Percentiles rank a stretch among this genome's conserved stretches.
Evolutionary conservation across 768 basidiomycete genomes (phyloP).

Genomic region (Leccinum pellstonianum): DNA sequence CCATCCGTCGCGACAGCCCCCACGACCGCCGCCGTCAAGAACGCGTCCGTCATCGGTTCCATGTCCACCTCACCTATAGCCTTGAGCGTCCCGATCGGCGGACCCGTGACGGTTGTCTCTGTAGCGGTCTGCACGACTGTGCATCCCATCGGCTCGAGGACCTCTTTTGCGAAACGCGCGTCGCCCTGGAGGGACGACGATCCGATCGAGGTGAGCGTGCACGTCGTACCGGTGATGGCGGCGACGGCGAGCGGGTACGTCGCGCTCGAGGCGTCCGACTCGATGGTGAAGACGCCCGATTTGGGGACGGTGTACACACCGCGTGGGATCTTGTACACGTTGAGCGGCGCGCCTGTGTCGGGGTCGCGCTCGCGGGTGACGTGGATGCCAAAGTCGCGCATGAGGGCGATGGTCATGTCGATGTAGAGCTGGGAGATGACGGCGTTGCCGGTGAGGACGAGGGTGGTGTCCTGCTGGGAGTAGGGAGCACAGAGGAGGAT

Average conservation of each 20-base stretch:
- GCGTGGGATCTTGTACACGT: constrained; percentile 87
- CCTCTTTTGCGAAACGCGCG: too few species aligned
- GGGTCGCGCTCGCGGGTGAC: constrained; percentile 68
- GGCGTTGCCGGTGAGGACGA: constrained; percentile 89
- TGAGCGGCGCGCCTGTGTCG: constrained; percentile 57
- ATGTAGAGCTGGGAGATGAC: constrained; percentile 99
- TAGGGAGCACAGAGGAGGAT: constrained; percentile 97
- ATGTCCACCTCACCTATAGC: constrained; percentile 70
- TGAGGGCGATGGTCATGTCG: constrained; percentile 99
- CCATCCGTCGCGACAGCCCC: constrained; percentile 78
- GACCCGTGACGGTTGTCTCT: constrained; percentile 90
- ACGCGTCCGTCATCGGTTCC: constrained; percentile 99
- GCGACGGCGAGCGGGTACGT: constrained; percentile 98
- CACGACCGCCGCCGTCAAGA: constrained; percentile 90
- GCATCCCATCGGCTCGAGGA: too few species aligned
- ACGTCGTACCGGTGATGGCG: constrained; percentile 94
- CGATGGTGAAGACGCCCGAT: constrained; percentile 71
- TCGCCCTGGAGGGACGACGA: constrained; percentile 35
- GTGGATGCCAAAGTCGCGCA: constrained; percentile 84
- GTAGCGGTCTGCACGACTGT: constrained; percentile 13
- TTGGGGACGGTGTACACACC: constrained; percentile 74
- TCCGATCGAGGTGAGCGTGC: constrained; percentile 92
- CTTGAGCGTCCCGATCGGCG: constrained; percentile 81
- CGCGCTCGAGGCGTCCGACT: constrained; percentile 92
- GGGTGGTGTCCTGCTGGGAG: constrained; percentile 74